phyloP scores from a whole-genome alignment of 1,284 basidiomycete genomes.

The Cryptococcus hybrid region DNA sequence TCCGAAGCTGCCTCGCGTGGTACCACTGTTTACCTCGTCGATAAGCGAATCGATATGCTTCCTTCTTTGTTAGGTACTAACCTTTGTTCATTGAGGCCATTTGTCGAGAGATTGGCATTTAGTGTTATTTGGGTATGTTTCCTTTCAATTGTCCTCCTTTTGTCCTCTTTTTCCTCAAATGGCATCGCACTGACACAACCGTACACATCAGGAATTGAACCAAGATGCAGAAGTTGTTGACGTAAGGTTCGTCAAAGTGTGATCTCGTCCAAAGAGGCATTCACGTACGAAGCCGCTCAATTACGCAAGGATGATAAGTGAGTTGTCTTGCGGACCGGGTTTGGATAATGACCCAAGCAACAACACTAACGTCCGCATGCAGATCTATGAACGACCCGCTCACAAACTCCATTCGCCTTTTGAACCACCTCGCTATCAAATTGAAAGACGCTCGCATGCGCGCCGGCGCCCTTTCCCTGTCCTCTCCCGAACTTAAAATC shows the following conservation, averaged over 20 bases:
- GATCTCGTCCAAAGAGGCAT: constrained; percentile 93
- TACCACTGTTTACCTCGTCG: constrained; percentile 97
- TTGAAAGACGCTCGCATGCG: constrained; percentile 84
- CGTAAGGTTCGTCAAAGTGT: constrained; percentile 94
- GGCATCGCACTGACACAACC: neutral
- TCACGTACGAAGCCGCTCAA: constrained; percentile 97
- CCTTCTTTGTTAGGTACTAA: constrained; percentile 94
- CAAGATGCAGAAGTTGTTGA: constrained; percentile 85
- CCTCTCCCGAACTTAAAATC: constrained; percentile 97
- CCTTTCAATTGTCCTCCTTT: constrained; percentile 36
- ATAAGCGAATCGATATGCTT: constrained; percentile 99
- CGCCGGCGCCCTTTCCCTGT: constrained; percentile 82
- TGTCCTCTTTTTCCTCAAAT: neutral
- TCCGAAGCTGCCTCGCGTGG: constrained; percentile 91
- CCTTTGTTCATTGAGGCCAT: constrained; percentile 87
- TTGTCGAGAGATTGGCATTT: constrained; percentile 94
- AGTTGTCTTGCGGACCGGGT: constrained; percentile 36
- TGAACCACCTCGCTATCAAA: constrained; percentile 84
- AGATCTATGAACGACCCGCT: constrained; percentile 77
- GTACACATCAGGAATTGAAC: constrained; percentile 67
- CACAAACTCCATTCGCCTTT: constrained; percentile 83
- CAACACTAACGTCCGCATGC: constrained; percentile 1
- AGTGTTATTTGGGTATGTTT: constrained; percentile 87
- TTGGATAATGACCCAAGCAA: constrained; percentile 48
- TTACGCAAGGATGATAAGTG: constrained; percentile 87